phyloP scores from a whole-genome alignment of 495 filamentous ascomycete genomes.

The Aspergillus steynii region DNA sequence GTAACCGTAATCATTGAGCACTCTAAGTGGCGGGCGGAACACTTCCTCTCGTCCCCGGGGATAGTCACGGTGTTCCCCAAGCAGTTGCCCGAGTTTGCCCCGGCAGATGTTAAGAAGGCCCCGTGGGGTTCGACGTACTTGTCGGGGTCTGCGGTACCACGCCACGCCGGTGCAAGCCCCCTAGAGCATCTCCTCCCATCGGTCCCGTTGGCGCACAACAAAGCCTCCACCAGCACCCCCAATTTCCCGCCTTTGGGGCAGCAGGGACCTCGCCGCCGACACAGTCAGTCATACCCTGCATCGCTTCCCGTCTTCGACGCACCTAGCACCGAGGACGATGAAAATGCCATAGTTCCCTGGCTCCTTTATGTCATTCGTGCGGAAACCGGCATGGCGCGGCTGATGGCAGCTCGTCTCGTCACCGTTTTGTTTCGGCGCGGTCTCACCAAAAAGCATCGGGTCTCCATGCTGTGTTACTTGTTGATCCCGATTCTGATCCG shows the following conservation, averaged over 20 bases:
- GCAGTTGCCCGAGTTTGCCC: slow-evolving; percentile 42
- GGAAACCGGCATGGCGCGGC: slow-evolving; percentile 59
- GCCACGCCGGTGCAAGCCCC: slow-evolving; percentile 45
- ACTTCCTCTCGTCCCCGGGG: slow-evolving; percentile 75
- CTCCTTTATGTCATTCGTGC: slow-evolving; percentile 70
- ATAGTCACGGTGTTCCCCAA: slow-evolving; percentile 71
- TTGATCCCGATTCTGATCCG: slow-evolving; percentile 71
- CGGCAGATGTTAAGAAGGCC: slow-evolving; percentile 46
- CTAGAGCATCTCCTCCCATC: slow-evolving; percentile 63
- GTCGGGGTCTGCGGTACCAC: slow-evolving; percentile 45
- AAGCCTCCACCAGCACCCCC: slow-evolving; percentile 31
- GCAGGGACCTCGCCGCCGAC: slow-evolving; percentile 42
- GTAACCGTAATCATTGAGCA: slow-evolving; percentile 75
- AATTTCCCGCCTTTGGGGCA: slow-evolving; percentile 62
- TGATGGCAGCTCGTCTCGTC: slow-evolving; percentile 79
- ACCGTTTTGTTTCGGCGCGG: slow-evolving; percentile 72
- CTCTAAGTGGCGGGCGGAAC: slow-evolving; percentile 74
- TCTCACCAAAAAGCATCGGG: slow-evolving; percentile 61
- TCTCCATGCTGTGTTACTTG: slow-evolving; percentile 62
- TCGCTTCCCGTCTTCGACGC: slow-evolving; percentile 37
- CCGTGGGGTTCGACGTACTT: slow-evolving; percentile 49
- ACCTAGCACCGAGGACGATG: slow-evolving; percentile 59
- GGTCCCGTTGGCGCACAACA: slow-evolving; percentile 36
- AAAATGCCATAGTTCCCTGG: slow-evolving; percentile 81
- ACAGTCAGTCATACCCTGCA: slow-evolving; percentile 41